Evolutionary conservation across 345 rosid species (phyloP), one percentile per base, ranked within the genome.

Genomic region (Syzygium aromaticum): DNA sequence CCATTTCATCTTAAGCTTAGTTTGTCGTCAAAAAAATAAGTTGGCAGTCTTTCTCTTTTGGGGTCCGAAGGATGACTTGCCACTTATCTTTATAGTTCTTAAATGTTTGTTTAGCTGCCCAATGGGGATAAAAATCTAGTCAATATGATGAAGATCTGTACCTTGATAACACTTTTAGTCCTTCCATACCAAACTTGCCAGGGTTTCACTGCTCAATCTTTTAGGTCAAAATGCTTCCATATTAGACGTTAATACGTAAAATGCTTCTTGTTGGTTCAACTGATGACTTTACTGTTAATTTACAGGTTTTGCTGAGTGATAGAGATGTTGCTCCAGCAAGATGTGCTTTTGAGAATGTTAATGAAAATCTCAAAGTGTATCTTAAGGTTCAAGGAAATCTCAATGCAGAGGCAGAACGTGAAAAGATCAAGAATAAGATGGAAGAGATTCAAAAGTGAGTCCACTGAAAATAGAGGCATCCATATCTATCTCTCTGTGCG

Each of bases 331-430:
- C 97, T 85, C 99, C 98, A 27, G 89, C 90, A 64, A 95, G 93
- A 86, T 95, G 98, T 91, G 93, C 94, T 3, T 94, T 98, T 54
- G 96, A 95, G 93, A 95, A 93, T 10, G 98, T 98, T 25, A 94
- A 96, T 46, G 99, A 95, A 90, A 93, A 94, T 91, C 94, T 98
- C 83, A 92, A 91, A 88, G 95, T 96, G 73, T 96, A 98, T 92
- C 95, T 98, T 4, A 89, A 94, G 93, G 97, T 93, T 83, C 91
- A 95, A 33, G 97, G 99, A 86, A 87, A 91, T 85, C 91, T 96
- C 21, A 92, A 94, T 87, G 83, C 92, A 53, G 93, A 92, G 88
- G 95, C 93, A 63, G 98, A 96, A 89, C 94, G 80, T 23, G 96
- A 92, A 86, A 98, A 95, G 92, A 90, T 96, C 80, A 92, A 88